A percentile compares a stretch with the other conserved stretches of the same genome.
Evolutionary conservation across 768 basidiomycete genomes (phyloP).

Genomic region (Cytidiella melzeri): DNA sequence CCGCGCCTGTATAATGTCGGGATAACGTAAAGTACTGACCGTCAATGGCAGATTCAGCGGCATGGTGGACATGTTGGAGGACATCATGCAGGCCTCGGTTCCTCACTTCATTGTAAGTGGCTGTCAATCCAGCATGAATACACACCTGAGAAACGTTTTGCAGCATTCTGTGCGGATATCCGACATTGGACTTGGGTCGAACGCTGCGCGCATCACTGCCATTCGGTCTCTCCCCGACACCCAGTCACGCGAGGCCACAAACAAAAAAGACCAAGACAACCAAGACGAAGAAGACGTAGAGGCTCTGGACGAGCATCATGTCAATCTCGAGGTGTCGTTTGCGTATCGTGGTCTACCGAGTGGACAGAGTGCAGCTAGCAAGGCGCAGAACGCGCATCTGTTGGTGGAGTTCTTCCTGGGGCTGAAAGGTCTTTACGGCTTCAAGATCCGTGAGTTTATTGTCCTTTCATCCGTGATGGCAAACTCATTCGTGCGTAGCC

Average conservation of each 20-base stretch:
- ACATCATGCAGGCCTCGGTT: constrained; percentile 48
- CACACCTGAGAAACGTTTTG: neutral
- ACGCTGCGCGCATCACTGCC: constrained; percentile 62
- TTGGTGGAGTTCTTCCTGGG: constrained; percentile 67
- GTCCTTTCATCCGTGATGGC: neutral
- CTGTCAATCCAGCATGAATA: constrained; percentile 19
- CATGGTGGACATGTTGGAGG: constrained; percentile 57
- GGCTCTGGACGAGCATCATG: constrained; percentile 38
- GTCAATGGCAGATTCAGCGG: constrained; percentile 34
- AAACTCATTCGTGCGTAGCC: no score
- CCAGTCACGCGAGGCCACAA: constrained; percentile 5
- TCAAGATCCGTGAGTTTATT: constrained; percentile 23
- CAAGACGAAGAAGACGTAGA: constrained; percentile 16
- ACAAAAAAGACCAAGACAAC: constrained; percentile 28
- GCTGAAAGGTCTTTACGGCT: constrained; percentile 34
- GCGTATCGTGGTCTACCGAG: constrained; percentile 57
- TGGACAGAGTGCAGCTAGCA: constrained; percentile 27
- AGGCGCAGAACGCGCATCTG: constrained; percentile 52
- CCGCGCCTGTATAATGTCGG: neutral
- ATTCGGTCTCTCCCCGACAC: constrained; percentile 56
- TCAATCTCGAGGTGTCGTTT: constrained; percentile 68
- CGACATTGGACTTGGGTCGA: constrained; percentile 63
- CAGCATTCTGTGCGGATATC: constrained; percentile 59
- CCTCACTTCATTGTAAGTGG: constrained; percentile 35
- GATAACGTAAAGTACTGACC: neutral